Evolutionary conservation across 179 eudicot genomes (phyloP).

Genomic region (Amaranthus tricolor): DNA sequence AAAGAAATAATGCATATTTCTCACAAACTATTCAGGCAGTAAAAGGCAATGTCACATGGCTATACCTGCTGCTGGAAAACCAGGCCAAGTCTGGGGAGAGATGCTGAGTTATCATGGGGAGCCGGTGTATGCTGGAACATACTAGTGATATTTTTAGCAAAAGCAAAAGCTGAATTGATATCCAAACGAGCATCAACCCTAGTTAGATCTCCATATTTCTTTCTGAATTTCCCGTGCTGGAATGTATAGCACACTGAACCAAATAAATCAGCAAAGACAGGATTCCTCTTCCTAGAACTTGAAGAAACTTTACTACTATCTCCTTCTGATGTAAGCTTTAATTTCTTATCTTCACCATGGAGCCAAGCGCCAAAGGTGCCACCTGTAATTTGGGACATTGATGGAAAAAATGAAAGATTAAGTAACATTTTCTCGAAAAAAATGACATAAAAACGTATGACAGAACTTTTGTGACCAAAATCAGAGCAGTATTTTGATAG

Average conservation of each 20-base stretch:
- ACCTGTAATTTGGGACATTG: constrained; percentile 35
- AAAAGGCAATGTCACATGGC: background rate
- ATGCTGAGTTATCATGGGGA: constrained; percentile 31
- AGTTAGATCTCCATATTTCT: constrained; percentile 56
- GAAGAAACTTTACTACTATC: constrained; percentile 15
- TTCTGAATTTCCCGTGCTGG: constrained; percentile 76
- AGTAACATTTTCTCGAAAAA: background rate
- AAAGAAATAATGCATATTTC: background rate
- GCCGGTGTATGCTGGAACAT: constrained; percentile 28
- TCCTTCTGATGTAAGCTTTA: constrained; percentile 18
- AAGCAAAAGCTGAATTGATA: constrained; percentile 58
- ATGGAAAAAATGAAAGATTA: background rate
- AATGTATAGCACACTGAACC: constrained; percentile 70
- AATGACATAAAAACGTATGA: background rate
- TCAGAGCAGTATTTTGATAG: background rate
- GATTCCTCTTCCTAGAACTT: constrained; percentile 35
- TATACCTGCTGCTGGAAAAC: constrained; percentile 85
- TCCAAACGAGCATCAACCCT: constrained; percentile 83
- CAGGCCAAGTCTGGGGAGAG: constrained; percentile 62
- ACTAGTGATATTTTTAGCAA: constrained; percentile 42
- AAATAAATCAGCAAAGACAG: constrained; percentile 71
- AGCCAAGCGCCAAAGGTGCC: constrained; percentile 65
- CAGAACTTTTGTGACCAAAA: background rate
- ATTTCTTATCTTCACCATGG: constrained; percentile 35
- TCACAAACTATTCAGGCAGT: background rate